A percentile compares a stretch with the other conserved stretches of the same genome.
phyloP scores from a whole-genome alignment of 2,329 filamentous ascomycete genomes.

The Rutstroemia sp. region DNA sequence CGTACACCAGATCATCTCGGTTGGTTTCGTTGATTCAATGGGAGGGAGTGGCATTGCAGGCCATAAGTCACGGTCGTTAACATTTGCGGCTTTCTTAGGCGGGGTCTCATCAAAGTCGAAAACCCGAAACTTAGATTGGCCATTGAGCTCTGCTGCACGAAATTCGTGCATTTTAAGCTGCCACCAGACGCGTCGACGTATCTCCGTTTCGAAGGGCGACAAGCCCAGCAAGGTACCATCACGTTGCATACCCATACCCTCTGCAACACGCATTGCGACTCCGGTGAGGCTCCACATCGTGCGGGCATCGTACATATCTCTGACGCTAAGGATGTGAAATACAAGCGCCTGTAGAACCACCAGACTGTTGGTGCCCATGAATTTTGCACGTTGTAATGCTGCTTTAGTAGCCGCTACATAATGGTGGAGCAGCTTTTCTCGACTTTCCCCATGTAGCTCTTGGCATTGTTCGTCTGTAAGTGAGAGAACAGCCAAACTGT shows the following conservation, averaged over 20 bases:
- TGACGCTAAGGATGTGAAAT: too few relatives aligned
- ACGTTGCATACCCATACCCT: constrained; percentile 45
- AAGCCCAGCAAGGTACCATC: constrained; percentile 52
- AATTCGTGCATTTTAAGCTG: constrained; percentile 51
- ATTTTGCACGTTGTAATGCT: constrained; percentile 45
- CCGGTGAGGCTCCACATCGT: too few relatives aligned
- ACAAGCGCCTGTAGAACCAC: constrained; percentile 41
- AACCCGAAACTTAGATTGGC: constrained; percentile 14
- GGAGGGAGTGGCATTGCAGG: too few relatives aligned
- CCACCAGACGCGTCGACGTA: constrained; percentile 63
- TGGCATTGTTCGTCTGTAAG: too few relatives aligned
- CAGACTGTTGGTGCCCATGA: constrained; percentile 52
- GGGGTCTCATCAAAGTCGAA: too few relatives aligned
- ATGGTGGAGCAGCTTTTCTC: constrained; percentile 33
- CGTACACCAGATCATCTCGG: too few relatives aligned
- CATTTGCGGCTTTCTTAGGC: too few relatives aligned
- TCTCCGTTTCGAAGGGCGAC: constrained; percentile 57
- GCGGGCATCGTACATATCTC: too few relatives aligned
- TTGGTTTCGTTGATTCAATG: too few relatives aligned
- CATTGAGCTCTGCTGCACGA: constrained; percentile 12
- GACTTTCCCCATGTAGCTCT: too few relatives aligned
- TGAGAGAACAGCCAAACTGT: constrained; percentile 35
- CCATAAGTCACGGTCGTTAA: too few relatives aligned
- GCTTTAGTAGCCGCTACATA: constrained; percentile 39
- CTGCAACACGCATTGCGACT: too few relatives aligned